Evolutionary conservation across 73 alveolate genomes (phyloP).

Genomic region (Symbiodinium pilosum): DNA sequence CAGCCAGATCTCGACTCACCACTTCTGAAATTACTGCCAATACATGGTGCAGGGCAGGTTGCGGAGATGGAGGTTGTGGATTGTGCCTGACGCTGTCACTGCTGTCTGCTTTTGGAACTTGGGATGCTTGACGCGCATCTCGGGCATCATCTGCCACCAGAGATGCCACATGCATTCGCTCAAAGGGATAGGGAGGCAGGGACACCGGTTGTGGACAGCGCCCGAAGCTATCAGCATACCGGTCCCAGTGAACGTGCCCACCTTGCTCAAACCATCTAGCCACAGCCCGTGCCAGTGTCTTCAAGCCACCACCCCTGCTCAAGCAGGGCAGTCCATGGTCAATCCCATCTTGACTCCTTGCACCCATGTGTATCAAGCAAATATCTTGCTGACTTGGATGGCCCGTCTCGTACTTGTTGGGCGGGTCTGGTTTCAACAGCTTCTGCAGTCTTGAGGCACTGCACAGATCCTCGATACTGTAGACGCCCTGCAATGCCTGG

Average conservation of each 20-base stretch:
- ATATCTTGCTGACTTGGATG: too few species aligned
- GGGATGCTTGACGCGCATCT: not conserved
- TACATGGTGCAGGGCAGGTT: not conserved
- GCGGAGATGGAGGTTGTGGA: not conserved
- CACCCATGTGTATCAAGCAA: not conserved
- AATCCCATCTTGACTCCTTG: not conserved
- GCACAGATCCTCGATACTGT: too few species aligned
- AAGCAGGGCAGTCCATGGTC: not conserved
- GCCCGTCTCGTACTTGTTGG: not conserved
- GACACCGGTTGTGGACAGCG: not conserved
- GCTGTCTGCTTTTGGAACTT: not conserved
- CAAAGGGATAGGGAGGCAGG: conserved; percentile 1
- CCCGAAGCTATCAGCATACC: not conserved
- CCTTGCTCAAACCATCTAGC: not conserved
- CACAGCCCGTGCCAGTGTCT: not conserved
- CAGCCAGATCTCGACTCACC: not conserved
- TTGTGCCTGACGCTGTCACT: not conserved
- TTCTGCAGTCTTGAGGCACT: not conserved
- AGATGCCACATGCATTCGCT: not conserved
- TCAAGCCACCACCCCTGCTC: not conserved
- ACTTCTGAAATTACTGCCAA: too few species aligned
- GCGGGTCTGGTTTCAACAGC: not conserved
- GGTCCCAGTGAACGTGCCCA: not conserved
- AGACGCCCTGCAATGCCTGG: too few species aligned
- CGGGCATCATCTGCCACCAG: not conserved